Base-by-base conservation (phyloP, 2,329 filamentous ascomycete genomes). In the Trichoderma endophyticum region DNA sequence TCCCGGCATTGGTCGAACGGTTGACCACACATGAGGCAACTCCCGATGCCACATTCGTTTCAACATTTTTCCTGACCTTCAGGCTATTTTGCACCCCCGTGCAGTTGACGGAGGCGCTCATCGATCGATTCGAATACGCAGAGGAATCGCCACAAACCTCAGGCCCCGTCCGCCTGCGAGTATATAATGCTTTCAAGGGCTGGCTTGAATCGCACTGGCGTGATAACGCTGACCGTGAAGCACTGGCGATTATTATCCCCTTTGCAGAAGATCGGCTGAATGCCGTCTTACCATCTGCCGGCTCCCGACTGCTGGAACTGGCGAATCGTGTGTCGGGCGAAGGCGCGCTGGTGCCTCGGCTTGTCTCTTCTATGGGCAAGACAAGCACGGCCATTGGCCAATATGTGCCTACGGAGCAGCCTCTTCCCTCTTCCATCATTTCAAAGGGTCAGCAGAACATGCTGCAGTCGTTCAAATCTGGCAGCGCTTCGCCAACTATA, bases 121-220 rank as follows among this genome's bases (percentile, higher is more conserved):
- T 97, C 68, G 92, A 96, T 71, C 91, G 97, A 34, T 99, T 97
- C 80, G 93, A 98, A 72, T 97, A 98, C 76, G 92, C 97, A 48
- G 92, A 90, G 14, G 92, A 96, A 73, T 92, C 91, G 62, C 89
- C 90, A 26, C 88, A 90, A 72, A 82, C 95, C 74, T 91, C 94
- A 26, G 88, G 87, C 3, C 93, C 95, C 0, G 95, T 98, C 26
- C 91, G 95, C 65, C 85, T 99, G 62, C 90, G 96, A 66, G 94
- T 98, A 1, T 98, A 97, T 84, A 98, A 99, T 79, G 91, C 94
- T 71, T 94, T 99, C 86, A 99, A 99, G 82, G 93, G 93, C 56
- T 99, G 96, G 96, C 85, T 99, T 24, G 96, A 98, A 83, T 96
- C 93, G 7, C 94, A 99, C 81, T 99, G 96, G 95, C 90, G 92